Conservation (phyloP, 192 early-diverging fungal genomes). For the Gonapodya prolifera region DNA sequence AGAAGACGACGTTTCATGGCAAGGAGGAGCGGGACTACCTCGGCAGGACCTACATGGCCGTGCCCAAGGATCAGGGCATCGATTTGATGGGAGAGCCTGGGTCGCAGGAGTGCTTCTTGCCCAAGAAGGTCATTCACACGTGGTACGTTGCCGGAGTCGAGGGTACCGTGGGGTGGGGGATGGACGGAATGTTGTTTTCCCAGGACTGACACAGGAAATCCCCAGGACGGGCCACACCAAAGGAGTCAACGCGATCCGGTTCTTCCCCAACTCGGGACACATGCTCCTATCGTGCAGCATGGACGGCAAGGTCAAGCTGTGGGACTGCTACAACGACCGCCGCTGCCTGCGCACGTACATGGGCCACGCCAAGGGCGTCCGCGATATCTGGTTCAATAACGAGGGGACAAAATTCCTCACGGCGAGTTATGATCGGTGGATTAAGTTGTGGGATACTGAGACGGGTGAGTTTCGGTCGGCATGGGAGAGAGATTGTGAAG, state of each 20-base stretch:
- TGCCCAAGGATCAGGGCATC: conserved; percentile 72
- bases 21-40: conserved; percentile 77
- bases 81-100: conserved; percentile 64
- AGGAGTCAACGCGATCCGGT: conserved; percentile 79
- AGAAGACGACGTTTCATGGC: conserved; percentile 80
- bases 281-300: conserved; percentile 80
- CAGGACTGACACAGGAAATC: too few relatives aligned
- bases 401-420: conserved; percentile 74
- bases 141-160: conserved; percentile 42
- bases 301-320: conserved; percentile 93
- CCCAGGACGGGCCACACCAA: conserved; percentile 65
- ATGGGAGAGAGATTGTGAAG: neutral
- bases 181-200: neutral
- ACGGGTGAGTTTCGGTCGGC: conserved; percentile 58
- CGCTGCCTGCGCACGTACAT: conserved; percentile 68
- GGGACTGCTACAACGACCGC: conserved; percentile 91
- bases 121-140: conserved; percentile 75
- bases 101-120: conserved; percentile 66
- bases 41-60: conserved; percentile 92
- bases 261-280: conserved; percentile 84
- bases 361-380: conserved; percentile 87
- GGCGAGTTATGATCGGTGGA: conserved; percentile 78
- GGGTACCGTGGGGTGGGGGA: too few relatives aligned
- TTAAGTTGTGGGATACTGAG: conserved; percentile 98
- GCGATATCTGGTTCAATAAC: conserved; percentile 82